A percentile compares a stretch with the other conserved stretches of the same genome.
Evolutionary conservation across 2,329 filamentous ascomycete genomes (phyloP).

Genomic region (Colletotrichum theobromicola): DNA sequence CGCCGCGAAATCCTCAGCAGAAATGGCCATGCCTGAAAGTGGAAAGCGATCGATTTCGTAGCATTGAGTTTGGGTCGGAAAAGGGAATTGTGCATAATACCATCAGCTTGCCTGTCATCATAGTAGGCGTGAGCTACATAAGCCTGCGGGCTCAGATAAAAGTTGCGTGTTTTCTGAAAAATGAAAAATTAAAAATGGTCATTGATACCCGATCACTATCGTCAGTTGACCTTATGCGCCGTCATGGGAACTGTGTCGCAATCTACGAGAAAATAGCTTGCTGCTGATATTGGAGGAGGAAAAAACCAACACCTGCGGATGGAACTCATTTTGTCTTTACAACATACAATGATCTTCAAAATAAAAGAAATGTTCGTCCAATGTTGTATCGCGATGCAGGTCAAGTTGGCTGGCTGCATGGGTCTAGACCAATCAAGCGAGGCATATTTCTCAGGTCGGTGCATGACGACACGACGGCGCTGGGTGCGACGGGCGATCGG

Average conservation of each 20-base stretch:
- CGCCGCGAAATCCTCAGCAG: constrained; percentile 57
- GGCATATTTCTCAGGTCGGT: constrained; percentile 11
- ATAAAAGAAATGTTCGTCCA: not conserved
- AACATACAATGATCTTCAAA: not conserved
- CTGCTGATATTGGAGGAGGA: too few relatives aligned
- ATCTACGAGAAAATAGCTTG: not conserved
- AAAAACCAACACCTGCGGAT: not conserved
- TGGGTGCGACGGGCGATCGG: not conserved
- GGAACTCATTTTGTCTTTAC: not conserved
- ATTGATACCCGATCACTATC: not conserved
- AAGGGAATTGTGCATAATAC: not conserved
- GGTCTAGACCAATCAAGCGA: constrained; percentile 8
- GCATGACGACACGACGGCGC: constrained; percentile 5
- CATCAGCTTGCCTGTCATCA: not conserved
- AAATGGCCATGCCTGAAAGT: constrained; percentile 8
- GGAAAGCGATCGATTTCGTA: not conserved
- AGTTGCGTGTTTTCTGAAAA: not conserved
- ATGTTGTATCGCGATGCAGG: constrained; percentile 2
- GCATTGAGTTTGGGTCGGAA: not conserved
- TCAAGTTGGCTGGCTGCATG: not conserved
- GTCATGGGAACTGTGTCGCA: not conserved
- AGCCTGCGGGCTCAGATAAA: not conserved
- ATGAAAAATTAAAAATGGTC: not conserved
- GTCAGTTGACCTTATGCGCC: not conserved
- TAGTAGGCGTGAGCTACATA: not conserved